Conservation (phyloP, 257 asterid species). For the Penstemon davidsonii region DNA sequence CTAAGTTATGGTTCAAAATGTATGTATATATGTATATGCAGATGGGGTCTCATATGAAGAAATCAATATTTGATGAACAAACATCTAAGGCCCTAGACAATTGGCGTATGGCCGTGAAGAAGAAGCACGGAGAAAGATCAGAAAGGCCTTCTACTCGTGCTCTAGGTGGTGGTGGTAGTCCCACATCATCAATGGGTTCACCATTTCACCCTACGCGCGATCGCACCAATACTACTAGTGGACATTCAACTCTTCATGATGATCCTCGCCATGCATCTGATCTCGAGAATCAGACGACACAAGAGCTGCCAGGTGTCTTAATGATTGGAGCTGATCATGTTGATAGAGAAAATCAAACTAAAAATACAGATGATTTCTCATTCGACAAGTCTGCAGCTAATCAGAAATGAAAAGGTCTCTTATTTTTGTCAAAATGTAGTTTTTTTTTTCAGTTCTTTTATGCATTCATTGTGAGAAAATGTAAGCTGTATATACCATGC, state of each 20-base stretch:
- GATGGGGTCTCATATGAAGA: conserved; percentile 96
- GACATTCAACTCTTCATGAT: conserved; percentile 5
- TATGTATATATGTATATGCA: conserved; percentile 25
- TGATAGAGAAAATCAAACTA: no score
- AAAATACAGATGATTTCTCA: no score
- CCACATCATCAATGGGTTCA: conserved; percentile 64
- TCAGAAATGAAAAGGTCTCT: no score
- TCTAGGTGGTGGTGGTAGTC: conserved; percentile 58
- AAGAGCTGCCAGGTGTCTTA: no score
- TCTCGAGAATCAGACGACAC: background rate
- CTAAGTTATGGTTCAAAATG: background rate
- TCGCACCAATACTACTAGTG: background rate
- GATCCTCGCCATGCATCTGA: background rate
- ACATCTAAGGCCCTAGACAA: conserved; percentile 85
- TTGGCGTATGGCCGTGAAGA: conserved; percentile 91
- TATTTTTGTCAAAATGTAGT: no score
- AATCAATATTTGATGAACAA: conserved; percentile 81
- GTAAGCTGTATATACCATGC: no score
- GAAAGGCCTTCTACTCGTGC: conserved; percentile 58
- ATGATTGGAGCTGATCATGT: no score
- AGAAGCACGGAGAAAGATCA: conserved; percentile 47
- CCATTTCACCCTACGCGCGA: conserved; percentile 12
- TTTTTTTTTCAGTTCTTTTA: no score
- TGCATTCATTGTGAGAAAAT: no score
- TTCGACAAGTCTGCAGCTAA: no score